These are phyloP conservation scores for Penicillium sp. DNA, from an alignment of 2,329 filamentous ascomycete genomes.

Conservation along the genomic window DNA sequence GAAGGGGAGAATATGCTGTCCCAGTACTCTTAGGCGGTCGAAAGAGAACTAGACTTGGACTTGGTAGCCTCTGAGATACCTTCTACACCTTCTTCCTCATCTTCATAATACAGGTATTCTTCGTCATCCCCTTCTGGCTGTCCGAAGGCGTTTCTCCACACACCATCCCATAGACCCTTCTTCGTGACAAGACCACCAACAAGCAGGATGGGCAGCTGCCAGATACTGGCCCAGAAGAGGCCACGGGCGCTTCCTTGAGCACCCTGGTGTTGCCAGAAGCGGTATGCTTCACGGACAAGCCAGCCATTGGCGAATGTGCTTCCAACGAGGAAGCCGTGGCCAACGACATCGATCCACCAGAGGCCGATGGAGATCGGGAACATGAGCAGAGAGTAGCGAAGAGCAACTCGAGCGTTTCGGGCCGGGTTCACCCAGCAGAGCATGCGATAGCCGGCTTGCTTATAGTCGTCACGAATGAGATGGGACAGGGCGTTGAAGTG, in stretches of 20 bases:
- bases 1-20: not conserved
- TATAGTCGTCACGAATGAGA: slow-evolving; percentile 86
- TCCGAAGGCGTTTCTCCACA: slow-evolving; percentile 69
- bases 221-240: slow-evolving; percentile 96
- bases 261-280: slow-evolving; percentile 77
- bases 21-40: slow-evolving; percentile 15
- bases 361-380: slow-evolving; percentile 81
- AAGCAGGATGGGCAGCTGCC: slow-evolving; percentile 88
- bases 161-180: slow-evolving; percentile 82
- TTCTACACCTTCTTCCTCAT: slow-evolving; percentile 39
- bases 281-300: slow-evolving; percentile 75
- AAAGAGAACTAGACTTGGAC: slow-evolving; percentile 8
- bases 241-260: slow-evolving; percentile 75
- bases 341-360: slow-evolving; percentile 76
- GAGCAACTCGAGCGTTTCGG: slow-evolving; percentile 78
- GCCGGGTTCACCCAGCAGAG: slow-evolving; percentile 83
- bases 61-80: not conserved
- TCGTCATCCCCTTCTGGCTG: slow-evolving; percentile 54
- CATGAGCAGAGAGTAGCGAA: slow-evolving; percentile 82
- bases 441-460: slow-evolving; percentile 65
- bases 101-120: slow-evolving; percentile 59
- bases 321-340: slow-evolving; percentile 78
- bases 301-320: slow-evolving; percentile 81
- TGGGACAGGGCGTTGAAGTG: slow-evolving; percentile 96
- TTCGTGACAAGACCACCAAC: slow-evolving; percentile 90